Percentiles rank a stretch among this genome's conserved stretches.
These are phyloP conservation scores for Cenchrus purpureus DNA, from an alignment of 176 grass and related monocot species.

Conservation along the genomic window DNA sequence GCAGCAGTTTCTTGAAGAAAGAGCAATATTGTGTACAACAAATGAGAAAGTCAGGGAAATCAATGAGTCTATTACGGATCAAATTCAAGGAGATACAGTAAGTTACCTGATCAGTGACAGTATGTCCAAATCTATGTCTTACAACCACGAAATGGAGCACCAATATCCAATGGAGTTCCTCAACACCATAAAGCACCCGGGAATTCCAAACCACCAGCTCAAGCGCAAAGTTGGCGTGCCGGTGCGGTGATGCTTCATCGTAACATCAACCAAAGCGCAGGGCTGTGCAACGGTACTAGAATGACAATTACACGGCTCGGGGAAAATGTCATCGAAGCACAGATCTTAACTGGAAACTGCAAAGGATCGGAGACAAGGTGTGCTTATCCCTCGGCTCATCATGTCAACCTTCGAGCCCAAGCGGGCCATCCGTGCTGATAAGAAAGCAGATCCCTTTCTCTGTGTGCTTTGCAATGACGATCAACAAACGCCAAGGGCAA, in stretches of 20 bases:
- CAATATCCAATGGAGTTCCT: conserved; percentile 18
- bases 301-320: background rate
- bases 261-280: conserved; percentile 20
- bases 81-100: background rate
- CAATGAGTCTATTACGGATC: background rate
- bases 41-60: background rate
- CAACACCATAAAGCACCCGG: conserved; percentile 4
- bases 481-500: conserved; percentile 12
- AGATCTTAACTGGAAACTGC: background rate
- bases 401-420: conserved; percentile 1
- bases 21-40: background rate
- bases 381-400: conserved; percentile 9
- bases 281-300: conserved; percentile 6
- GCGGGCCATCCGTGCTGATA: background rate
- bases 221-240: background rate
- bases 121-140: conserved; percentile 15
- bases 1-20: background rate
- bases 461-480: conserved; percentile 3
- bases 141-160: conserved; percentile 1
- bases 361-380: conserved; percentile 8
- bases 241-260: conserved; percentile 6
- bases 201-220: conserved; percentile 12
- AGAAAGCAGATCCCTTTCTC: background rate
- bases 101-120: background rate
- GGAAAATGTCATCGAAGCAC: conserved; percentile 1